These are phyloP conservation scores for Torrubiella hemipterigena DNA, from an alignment of 2,329 filamentous ascomycete species.

Conservation along the genomic window DNA sequence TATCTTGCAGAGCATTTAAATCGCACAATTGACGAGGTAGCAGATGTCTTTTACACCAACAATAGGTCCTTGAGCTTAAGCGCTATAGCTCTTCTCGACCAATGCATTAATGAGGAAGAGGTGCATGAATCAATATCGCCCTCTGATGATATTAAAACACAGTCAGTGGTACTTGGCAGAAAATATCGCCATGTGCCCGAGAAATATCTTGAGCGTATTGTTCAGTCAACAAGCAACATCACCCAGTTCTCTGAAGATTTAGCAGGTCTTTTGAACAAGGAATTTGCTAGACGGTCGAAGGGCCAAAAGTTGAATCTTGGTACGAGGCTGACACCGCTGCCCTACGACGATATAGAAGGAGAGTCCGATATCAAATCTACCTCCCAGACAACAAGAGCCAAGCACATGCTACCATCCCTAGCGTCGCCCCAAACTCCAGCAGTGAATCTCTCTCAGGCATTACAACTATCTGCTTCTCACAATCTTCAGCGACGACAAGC, in stretches of 20 bases:
- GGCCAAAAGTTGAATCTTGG: constrained; percentile 22
- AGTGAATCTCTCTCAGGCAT: constrained; percentile 16
- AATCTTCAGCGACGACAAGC: constrained; percentile 19
- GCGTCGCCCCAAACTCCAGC: constrained; percentile 1
- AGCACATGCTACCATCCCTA: background rate
- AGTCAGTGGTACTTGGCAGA: constrained; percentile 19
- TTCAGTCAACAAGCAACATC: constrained; percentile 25
- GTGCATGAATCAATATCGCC: too few relatives aligned
- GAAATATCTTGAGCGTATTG: constrained; percentile 28
- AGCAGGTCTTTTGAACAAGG: constrained; percentile 25
- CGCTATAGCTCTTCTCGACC: constrained; percentile 28
- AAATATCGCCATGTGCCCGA: constrained; percentile 29
- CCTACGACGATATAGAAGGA: constrained; percentile 17
- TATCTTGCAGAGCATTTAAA: constrained; percentile 32
- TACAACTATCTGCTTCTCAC: constrained; percentile 15
- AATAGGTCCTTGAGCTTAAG: constrained; percentile 25
- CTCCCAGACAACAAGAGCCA: too few relatives aligned
- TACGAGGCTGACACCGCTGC: constrained; percentile 25
- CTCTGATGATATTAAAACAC: constrained; percentile 15
- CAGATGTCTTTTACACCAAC: constrained; percentile 25
- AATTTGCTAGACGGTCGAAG: constrained; percentile 27
- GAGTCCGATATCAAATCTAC: too few relatives aligned
- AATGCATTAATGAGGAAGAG: constrained; percentile 25
- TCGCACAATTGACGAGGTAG: constrained; percentile 26
- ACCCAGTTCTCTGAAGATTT: constrained; percentile 25